Percentiles rank a stretch among this genome's conserved stretches.
Evolutionary conservation across 1,284 basidiomycete species (phyloP).

Genomic region (Vanrija humicola): DNA sequence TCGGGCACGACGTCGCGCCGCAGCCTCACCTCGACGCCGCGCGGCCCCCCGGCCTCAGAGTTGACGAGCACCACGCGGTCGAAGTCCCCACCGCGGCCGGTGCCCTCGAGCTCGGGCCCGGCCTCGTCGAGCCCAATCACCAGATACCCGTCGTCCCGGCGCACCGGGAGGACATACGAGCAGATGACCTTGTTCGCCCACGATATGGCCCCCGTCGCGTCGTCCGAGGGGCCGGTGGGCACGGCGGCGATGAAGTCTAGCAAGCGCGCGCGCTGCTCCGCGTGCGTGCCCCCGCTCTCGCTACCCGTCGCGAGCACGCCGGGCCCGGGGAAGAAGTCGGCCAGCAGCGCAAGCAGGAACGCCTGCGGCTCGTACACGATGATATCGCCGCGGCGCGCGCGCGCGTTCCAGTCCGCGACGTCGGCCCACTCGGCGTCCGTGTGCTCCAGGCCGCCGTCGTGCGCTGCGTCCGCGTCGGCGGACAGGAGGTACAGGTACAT

Average conservation of each 20-base stretch:
- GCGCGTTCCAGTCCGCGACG: slow-evolving; percentile 1
- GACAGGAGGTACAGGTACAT: slow-evolving; percentile 20
- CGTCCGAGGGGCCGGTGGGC: not conserved
- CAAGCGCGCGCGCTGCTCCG: not conserved
- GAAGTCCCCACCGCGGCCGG: not conserved
- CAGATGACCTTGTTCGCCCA: slow-evolving; percentile 17
- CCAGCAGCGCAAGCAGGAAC: slow-evolving; percentile 11
- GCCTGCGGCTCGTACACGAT: slow-evolving; percentile 18
- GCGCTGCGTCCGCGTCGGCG: not conserved
- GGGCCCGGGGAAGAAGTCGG: slow-evolving; percentile 4
- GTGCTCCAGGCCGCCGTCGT: slow-evolving; percentile 19
- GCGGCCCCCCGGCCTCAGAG: not conserved
- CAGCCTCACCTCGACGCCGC: slow-evolving; percentile 1
- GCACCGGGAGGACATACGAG: slow-evolving; percentile 1
- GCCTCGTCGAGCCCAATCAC: not conserved
- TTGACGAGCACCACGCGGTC: slow-evolving; percentile 1
- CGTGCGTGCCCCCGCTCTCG: too few relatives aligned
- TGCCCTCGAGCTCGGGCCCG: not conserved
- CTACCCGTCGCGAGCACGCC: not conserved
- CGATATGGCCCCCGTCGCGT: not conserved
- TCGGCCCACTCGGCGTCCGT: slow-evolving; percentile 8
- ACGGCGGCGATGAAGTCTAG: not conserved
- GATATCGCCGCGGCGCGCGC: slow-evolving; percentile 2
- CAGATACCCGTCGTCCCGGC: not conserved
- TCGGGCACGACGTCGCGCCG: too few relatives aligned